Base-by-base conservation (phyloP, 2,329 filamentous ascomycete genomes). In the Paraconiothyrium sp. region DNA sequence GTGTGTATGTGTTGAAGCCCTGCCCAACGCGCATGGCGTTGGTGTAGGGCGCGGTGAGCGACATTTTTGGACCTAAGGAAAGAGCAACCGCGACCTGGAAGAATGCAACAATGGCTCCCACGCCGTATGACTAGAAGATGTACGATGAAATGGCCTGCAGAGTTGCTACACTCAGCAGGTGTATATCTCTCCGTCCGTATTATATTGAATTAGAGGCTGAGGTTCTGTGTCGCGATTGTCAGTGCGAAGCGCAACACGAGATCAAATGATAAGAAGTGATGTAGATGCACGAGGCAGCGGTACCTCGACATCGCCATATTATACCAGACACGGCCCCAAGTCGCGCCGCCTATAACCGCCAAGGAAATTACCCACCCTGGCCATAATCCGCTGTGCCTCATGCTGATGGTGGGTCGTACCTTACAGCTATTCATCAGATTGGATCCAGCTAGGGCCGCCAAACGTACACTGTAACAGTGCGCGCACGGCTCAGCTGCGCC, bases 1-100 rank as follows among this genome's bases (percentile, higher is more conserved):
- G 78, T 3, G 77, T 80, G 52, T 79, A 80, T 16, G 78, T 79
- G 46, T 80, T 80, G 67, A 79, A 79, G 54, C 77, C 75, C 62
- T 75, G 72, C 11, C 72, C 72, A 70, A 67, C 62, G 60, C 76
- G 73, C 77, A 79, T 79, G 47, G 72, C 68, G 71, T 76, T 75
- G 49, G 73, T 76, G 63, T 79, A 79, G 24, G 77, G 77, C 9
- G 75, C 76, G 16, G 75, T 72, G 48, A 75, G 74, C 32, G 72
- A 70, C 74, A 77, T 78, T 22, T 9, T 14, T 9, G 52, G 16
- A 2, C 9, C 14, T 4, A 20, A 20, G 50, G 35, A 43, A 54
- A 54, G 35, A 41, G 35, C 22, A 35, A 24, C 35, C 1, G 11
- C 49, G 49, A 37, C 7, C 11, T 2, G 9, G 20, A 9, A 22